Conservation (phyloP, 2,329 filamentous ascomycete genomes). For the Fusarium sp. region DNA sequence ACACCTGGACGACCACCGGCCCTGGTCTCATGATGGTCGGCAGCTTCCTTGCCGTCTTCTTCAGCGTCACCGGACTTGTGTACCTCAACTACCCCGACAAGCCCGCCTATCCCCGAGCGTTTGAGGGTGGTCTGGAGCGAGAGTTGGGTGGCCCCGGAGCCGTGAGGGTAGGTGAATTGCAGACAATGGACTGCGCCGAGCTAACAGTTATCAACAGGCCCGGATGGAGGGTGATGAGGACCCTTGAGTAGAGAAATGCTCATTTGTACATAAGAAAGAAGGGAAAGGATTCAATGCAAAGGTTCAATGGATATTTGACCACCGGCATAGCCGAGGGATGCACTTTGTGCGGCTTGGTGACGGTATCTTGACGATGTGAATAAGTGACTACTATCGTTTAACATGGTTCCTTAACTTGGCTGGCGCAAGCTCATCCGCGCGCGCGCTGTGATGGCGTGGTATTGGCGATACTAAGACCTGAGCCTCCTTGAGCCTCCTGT, state of each 20-base stretch:
- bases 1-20: conserved; percentile 83
- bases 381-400: neutral
- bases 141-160: conserved; percentile 82
- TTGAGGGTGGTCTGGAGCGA: conserved; percentile 79
- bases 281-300: conserved; percentile 43
- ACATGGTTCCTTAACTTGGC: too few species aligned
- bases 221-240: conserved; percentile 70
- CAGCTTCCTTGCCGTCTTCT: conserved; percentile 74
- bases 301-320: conserved; percentile 25
- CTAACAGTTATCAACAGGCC: conserved; percentile 59
- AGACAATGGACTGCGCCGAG: conserved; percentile 2
- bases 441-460: too few species aligned
- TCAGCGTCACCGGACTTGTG: conserved; percentile 78
- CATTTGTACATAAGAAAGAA: conserved; percentile 57
- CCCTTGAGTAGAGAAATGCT: conserved; percentile 56
- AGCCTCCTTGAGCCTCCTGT: too few species aligned
- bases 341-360: conserved; percentile 14
- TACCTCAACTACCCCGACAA: conserved; percentile 81
- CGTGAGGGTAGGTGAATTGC: conserved; percentile 70
- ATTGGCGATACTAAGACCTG: too few species aligned
- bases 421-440: too few species aligned
- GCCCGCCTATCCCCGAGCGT: conserved; percentile 78
- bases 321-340: conserved; percentile 14
- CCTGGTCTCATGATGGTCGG: conserved; percentile 80
- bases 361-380: conserved; percentile 2